Percentiles rank a stretch among this genome's conserved stretches.
Evolutionary conservation across 495 filamentous ascomycete genomes (phyloP).

Genomic region (Terfezia claveryi): DNA sequence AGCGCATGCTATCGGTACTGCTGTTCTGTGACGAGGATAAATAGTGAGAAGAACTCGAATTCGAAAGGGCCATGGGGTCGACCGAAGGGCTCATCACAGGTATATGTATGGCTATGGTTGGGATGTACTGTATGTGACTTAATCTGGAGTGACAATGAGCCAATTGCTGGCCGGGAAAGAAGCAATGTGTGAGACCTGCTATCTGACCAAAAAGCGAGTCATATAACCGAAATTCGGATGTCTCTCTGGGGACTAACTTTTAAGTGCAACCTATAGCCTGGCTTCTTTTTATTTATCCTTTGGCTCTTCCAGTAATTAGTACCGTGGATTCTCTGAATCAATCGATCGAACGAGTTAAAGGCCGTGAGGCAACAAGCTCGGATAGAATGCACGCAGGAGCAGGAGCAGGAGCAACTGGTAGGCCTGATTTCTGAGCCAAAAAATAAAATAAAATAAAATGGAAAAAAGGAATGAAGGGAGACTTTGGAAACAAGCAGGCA

Average conservation of each 20-base stretch:
- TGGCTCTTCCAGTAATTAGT: background rate
- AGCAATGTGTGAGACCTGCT: no score
- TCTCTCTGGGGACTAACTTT: background rate
- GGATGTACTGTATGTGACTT: background rate
- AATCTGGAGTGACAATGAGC: background rate
- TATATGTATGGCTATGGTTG: background rate
- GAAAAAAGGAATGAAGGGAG: background rate
- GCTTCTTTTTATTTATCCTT: background rate
- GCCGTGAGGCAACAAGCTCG: background rate
- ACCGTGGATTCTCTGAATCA: background rate
- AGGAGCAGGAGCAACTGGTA: background rate
- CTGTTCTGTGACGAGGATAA: no score
- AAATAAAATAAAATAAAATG: background rate
- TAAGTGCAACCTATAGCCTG: no score
- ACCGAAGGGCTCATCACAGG: background rate
- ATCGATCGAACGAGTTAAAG: background rate
- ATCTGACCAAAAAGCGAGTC: background rate
- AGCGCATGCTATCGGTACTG: no score
- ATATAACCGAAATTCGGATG: background rate
- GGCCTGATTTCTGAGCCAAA: background rate
- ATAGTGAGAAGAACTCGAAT: no score
- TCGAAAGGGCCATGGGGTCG: no score
- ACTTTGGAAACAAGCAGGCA: background rate
- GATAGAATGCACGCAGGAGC: background rate
- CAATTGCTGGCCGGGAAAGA: background rate